Evolutionary conservation across 495 filamentous ascomycete genomes (phyloP).

Genomic region (Annulohypoxylon maeteangense): DNA sequence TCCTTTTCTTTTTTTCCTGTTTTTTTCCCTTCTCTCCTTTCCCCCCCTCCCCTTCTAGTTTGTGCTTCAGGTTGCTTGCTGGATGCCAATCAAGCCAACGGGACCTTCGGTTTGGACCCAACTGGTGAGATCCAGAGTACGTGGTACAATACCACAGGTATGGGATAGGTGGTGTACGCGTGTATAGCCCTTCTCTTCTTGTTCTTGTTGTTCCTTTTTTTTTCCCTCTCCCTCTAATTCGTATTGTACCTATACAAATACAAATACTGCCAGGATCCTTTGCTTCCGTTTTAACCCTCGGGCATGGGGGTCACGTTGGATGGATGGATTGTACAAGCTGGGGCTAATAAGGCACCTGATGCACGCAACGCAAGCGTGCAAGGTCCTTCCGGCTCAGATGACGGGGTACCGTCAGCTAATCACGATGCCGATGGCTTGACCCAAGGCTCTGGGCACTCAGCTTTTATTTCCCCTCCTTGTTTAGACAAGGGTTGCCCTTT

Average conservation of each 20-base stretch:
- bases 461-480: conserved; percentile 45
- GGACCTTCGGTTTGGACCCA: conserved; percentile 37
- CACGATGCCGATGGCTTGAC: conserved; percentile 47
- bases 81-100: conserved; percentile 37
- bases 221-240: conserved; percentile 3
- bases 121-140: conserved; percentile 31
- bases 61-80: conserved; percentile 42
- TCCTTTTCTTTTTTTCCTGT: background rate
- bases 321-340: conserved; percentile 47
- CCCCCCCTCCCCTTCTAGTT: conserved; percentile 31
- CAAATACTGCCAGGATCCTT: conserved; percentile 32
- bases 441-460: conserved; percentile 47
- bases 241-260: conserved; percentile 42
- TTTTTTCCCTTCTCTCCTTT: background rate
- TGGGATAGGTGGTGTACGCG: conserved; percentile 32
- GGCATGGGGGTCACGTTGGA: conserved; percentile 46
- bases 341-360: conserved; percentile 49
- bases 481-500: conserved; percentile 33
- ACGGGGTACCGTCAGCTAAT: conserved; percentile 48
- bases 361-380: conserved; percentile 50
- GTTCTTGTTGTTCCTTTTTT: no score
- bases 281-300: conserved; percentile 39
- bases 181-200: conserved; percentile 33
- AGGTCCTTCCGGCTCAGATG: conserved; percentile 46
- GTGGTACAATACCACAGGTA: conserved; percentile 39